Evolutionary conservation across 1,284 basidiomycete species (phyloP), one percentile per base, ranked within the genome.

Genomic region (Waitea zeae): DNA sequence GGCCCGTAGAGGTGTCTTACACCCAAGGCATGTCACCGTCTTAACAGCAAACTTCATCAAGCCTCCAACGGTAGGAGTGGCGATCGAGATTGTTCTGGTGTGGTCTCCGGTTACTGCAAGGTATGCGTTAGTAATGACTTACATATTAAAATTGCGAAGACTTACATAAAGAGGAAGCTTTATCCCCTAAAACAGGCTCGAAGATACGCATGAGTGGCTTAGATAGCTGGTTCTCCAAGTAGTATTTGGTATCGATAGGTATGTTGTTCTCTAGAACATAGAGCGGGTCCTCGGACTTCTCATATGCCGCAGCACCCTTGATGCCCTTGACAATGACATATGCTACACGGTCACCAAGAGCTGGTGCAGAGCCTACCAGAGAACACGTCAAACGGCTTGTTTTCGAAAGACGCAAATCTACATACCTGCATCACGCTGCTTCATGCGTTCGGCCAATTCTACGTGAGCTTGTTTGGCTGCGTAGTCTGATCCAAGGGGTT

Each of bases 41-140:
- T 89, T 92, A 17, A 93, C 86, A 0, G 89, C 88, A 47, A 93
- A 97, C 53, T 92, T 93, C 92, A 96, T 97, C 36, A 97, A 53
- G 12, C 90, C 90, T 14, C 92, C 92, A 7, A 88, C 70, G 0
- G 86, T 92, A 0, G 90, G 90, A 1, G 90, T 96, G 3, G 90
- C 88, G 33, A 96, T 92, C 41, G 87, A 77, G 36, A 96, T 93
- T 0, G 86, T 77, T 28, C 92, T 65, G 1, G 90, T 96, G 48
- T 96, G 90, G 42, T 90, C 88, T 2, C 90, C 90, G 19, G 84
- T 78, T 32, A 96, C 90, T 96, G 45, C 9, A 41, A 31, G 30
- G 42, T 20, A 41, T 34, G 39, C 17, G 33, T 34, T 24, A 34
- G 22, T 19, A 3, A 35, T 18, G 17, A 34, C 15, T n/a, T 3